Base-by-base conservation (phyloP, 225 moss, liverwort and hornwort genomes). In the Anthoceros angustus region DNA sequence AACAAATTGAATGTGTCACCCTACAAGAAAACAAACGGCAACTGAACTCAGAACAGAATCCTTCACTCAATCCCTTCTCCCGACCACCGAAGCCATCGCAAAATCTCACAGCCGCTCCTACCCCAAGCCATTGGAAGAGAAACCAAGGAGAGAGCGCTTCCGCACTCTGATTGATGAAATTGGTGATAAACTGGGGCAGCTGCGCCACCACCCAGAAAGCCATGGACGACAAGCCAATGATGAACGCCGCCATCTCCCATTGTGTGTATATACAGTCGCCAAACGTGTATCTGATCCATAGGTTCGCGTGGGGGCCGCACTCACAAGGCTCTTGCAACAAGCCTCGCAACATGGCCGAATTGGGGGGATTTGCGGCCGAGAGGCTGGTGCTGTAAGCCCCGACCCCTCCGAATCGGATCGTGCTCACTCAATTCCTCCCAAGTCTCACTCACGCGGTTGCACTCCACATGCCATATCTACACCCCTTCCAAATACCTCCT, bases 71-170 rank as follows among this genome's bases (percentile, higher is more conserved):
- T n/a, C n/a, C n/a, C n/a, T n/a, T n/a, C n/a, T n/a, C n/a, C n/a
- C n/a, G n/a, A n/a, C n/a, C n/a, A n/a, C n/a, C n/a, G n/a, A n/a
- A n/a, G n/a, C n/a, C n/a, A n/a, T n/a, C n/a, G n/a, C n/a, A n/a
- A n/a, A n/a, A n/a, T n/a, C n/a, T n/a, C 20, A 71, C 43, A 66
- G 62, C 45, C 69, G 39, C 85, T 66, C 61, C n/a, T n/a, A 89
- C 89, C 73, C 77, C 81, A 66, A 93, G 89, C 87, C 93, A 93
- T 62, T 89, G 93, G 45, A 87, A 84, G 43, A 93, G 93, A 66
- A 89, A 89, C 93, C 93, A 87, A 38, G 93, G 93, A 68, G 93
- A 93, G 15, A 93, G 83, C 55, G 89, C 93, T 38, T 89, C 93
- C 24, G 93, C 83, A 65, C 85, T 85, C 74, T 79, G 87, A 65